A percentile compares a stretch with the other conserved stretches of the same genome.
Conservation (phyloP, 176 grass and related monocot species). For the Triticum monococcum region DNA sequence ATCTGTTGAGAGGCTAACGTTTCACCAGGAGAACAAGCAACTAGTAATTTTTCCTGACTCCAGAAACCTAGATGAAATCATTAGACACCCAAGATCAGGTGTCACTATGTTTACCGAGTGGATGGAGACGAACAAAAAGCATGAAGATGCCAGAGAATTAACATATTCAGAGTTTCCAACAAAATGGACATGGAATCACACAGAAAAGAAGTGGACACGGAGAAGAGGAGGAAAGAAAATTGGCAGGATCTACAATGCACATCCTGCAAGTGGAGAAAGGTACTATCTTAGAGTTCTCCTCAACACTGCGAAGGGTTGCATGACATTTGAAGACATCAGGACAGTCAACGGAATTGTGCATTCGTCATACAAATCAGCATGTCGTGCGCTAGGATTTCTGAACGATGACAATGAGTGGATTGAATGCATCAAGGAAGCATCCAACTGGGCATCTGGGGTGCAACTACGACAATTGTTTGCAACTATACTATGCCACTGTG, state of each 20-base stretch:
- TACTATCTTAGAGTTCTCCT: conserved; percentile 34
- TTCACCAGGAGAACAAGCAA: conserved; percentile 29
- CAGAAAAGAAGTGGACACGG: background rate
- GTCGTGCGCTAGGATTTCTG: conserved; percentile 22
- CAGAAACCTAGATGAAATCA: background rate
- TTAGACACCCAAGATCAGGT: background rate
- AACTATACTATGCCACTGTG: conserved; percentile 17
- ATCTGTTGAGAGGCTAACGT: conserved; percentile 12
- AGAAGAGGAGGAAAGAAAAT: background rate
- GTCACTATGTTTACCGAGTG: conserved; percentile 5
- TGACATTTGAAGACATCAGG: conserved; percentile 23
- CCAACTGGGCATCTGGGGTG: background rate
- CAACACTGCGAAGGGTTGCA: conserved; percentile 4
- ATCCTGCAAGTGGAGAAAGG: conserved; percentile 7
- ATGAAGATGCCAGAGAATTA: conserved; percentile 1
- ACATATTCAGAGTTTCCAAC: conserved; percentile 28
- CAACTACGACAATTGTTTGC: conserved; percentile 25
- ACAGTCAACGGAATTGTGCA: conserved; percentile 4
- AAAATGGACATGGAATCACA: conserved; percentile 19
- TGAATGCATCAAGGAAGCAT: conserved; percentile 23
- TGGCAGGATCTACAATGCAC: conserved; percentile 31
- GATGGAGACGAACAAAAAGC: conserved; percentile 4
- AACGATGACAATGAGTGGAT: conserved; percentile 25
- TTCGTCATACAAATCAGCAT: conserved; percentile 32
- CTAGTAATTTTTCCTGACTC: conserved; percentile 8